These are phyloP conservation scores for Geotrichum reessii DNA, from an alignment of 1,139 yeast genomes.

Conservation along the genomic window DNA sequence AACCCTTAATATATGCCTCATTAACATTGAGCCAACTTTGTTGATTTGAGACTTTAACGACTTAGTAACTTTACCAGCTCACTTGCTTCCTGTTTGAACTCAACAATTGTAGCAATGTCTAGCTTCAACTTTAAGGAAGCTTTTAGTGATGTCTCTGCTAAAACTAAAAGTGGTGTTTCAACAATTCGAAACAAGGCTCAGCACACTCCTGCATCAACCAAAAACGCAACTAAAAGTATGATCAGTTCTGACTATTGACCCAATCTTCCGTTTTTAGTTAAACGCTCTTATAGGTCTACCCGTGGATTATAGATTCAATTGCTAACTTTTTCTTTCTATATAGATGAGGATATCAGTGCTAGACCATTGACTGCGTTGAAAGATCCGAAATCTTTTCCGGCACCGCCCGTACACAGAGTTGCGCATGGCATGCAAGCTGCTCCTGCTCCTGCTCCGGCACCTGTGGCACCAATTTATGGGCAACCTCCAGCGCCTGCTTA, in stretches of 20 bases:
- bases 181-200: constrained; percentile 10
- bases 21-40: neutral
- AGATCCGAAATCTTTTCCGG: constrained; percentile 45
- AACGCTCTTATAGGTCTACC: too few relatives aligned
- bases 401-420: constrained; percentile 47
- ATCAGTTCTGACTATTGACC: too few relatives aligned
- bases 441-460: constrained; percentile 17
- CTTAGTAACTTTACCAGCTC: neutral
- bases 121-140: constrained; percentile 15
- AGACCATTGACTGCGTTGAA: constrained; percentile 36
- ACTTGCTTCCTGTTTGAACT: neutral
- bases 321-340: neutral
- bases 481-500: constrained; percentile 12
- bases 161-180: constrained; percentile 13
- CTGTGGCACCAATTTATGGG: constrained; percentile 5
- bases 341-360: constrained; percentile 23
- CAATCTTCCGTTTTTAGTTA: too few relatives aligned
- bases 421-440: constrained; percentile 32
- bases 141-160: constrained; percentile 13
- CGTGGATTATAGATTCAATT: too few relatives aligned
- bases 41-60: neutral
- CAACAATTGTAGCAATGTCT: constrained; percentile 4
- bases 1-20: neutral
- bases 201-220: constrained; percentile 14
- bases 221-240: constrained; percentile 14